Conservation (phyloP, 352 stramenopile genomes). For the Phytopythium boreale region DNA sequence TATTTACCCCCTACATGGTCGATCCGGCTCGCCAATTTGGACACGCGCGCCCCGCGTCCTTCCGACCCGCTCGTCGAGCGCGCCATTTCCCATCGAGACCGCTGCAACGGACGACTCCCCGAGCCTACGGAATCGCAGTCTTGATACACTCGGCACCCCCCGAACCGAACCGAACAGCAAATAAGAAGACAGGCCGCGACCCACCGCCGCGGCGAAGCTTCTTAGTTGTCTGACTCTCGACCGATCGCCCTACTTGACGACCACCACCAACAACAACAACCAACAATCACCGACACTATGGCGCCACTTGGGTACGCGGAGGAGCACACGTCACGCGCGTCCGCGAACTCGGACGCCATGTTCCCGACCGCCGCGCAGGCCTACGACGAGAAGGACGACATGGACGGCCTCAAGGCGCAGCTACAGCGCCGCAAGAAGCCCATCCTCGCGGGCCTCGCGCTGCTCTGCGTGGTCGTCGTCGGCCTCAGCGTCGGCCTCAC, state of each 20-base stretch:
- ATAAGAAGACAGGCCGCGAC: not conserved
- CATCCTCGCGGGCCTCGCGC: slow-evolving; percentile 56
- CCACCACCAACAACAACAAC: not conserved
- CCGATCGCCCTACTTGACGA: not conserved
- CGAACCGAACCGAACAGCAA: not conserved
- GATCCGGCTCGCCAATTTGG: not conserved
- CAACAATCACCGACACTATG: not conserved
- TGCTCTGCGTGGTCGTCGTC: slow-evolving; percentile 52
- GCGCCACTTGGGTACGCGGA: slow-evolving; percentile 27
- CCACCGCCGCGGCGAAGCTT: not conserved
- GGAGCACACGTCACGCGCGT: slow-evolving; percentile 38
- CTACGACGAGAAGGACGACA: slow-evolving; percentile 61
- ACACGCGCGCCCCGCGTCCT: not conserved
- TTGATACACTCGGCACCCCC: not conserved
- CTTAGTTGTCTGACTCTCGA: not conserved
- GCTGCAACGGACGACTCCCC: not conserved
- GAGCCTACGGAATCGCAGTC: not conserved
- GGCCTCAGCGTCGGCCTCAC: slow-evolving; percentile 36
- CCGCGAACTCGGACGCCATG: slow-evolving; percentile 17
- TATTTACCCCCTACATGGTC: not conserved
- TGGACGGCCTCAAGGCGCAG: slow-evolving; percentile 34
- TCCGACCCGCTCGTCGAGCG: not conserved
- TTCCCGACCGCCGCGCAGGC: slow-evolving; percentile 15
- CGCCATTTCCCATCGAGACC: slow-evolving; percentile 10
- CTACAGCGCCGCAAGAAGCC: slow-evolving; percentile 54